phyloP scores from a whole-genome alignment of 2,329 filamentous ascomycete genomes.

The Scortechinia acanthostroma region DNA sequence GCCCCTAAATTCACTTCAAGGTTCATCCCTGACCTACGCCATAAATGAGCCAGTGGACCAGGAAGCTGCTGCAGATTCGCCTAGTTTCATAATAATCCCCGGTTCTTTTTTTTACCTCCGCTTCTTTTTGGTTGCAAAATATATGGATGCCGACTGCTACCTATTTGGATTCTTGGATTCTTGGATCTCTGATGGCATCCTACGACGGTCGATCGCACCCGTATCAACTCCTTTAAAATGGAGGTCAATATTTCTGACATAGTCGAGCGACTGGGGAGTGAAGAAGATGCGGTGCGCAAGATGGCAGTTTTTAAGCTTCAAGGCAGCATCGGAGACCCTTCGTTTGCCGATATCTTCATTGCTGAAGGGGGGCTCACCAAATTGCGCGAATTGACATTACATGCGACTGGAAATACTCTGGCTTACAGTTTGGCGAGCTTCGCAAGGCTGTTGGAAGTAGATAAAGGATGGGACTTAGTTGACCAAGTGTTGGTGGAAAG shows the following conservation, averaged over 20 bases:
- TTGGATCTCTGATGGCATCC: no score
- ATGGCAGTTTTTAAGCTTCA: constrained; percentile 75
- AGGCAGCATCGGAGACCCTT: constrained; percentile 62
- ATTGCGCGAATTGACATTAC: constrained; percentile 53
- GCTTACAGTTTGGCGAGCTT: constrained; percentile 68
- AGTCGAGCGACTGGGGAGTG: constrained; percentile 17
- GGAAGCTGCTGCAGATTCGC: no score
- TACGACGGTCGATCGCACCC: no score
- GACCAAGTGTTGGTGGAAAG: constrained; percentile 35
- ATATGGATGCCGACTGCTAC: no score
- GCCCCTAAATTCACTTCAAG: no score
- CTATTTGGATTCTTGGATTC: no score
- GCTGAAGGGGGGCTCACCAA: constrained; percentile 56
- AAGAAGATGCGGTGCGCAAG: constrained; percentile 63
- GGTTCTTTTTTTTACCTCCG: no score
- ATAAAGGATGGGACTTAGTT: constrained; percentile 67
- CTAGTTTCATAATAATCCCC: no score
- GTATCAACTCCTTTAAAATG: no score
- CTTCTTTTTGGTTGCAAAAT: no score
- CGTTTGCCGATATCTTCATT: constrained; percentile 69
- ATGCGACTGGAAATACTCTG: constrained; percentile 64
- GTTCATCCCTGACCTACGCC: no score
- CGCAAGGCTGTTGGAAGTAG: constrained; percentile 60
- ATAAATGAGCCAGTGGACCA: no score
- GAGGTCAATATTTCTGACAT: constrained; percentile 20